These are phyloP conservation scores for Globisporangium canariense DNA, from an alignment of 352 stramenopile species.

Conservation along the genomic window DNA sequence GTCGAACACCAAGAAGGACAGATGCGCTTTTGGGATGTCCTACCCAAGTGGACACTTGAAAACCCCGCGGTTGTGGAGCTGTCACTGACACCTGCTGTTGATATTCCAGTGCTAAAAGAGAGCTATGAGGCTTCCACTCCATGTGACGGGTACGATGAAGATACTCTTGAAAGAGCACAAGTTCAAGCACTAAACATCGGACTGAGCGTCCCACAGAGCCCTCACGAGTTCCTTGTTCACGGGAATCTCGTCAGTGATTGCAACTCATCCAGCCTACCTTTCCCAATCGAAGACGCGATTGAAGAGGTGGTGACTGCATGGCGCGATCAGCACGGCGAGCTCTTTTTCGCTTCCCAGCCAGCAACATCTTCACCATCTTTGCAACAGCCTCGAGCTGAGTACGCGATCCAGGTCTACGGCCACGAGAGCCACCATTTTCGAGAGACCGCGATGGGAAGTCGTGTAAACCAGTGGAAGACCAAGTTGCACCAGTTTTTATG, in stretches of 20 bases:
- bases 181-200: neutral
- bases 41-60: constrained; percentile 4
- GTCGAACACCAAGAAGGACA: neutral
- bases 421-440: constrained; percentile 34
- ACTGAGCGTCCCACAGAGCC: constrained; percentile 1
- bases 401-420: constrained; percentile 16
- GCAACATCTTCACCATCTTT: neutral
- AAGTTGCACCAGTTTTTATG: constrained; percentile 29
- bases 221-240: constrained; percentile 6
- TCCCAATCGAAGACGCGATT: no score
- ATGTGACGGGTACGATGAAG: neutral
- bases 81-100: neutral
- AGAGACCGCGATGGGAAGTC: constrained; percentile 24
- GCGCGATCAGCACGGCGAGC: constrained; percentile 28
- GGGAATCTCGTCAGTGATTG: neutral
- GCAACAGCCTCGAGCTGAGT: constrained; percentile 1
- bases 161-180: neutral
- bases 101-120: neutral
- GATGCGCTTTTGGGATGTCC: constrained; percentile 11
- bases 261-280: neutral
- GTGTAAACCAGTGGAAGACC: constrained; percentile 21
- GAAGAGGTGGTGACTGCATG: constrained; percentile 15
- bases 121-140: neutral
- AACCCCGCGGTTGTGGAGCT: neutral
- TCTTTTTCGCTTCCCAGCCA: constrained; percentile 28